Base-by-base conservation (phyloP, 2,329 filamentous ascomycete genomes). In the Sordariomycetes sp. region DNA sequence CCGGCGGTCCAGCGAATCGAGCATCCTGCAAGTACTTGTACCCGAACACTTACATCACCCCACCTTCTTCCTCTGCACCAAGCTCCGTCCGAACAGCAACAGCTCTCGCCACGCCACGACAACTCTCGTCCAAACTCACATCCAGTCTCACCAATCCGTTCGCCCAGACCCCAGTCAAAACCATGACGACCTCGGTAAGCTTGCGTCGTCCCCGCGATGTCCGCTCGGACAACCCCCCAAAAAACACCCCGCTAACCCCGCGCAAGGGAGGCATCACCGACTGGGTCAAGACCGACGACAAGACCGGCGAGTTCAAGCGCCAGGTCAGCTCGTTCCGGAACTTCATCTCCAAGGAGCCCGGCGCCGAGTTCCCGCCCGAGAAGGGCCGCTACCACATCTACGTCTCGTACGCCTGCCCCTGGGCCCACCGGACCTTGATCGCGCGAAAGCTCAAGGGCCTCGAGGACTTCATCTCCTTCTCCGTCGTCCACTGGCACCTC, bases 401-500 rank as follows among this genome's bases (percentile, higher is more conserved):
- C 69, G 87, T 96, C 64, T 93, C 88, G 66, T 96, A 96, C 72
- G 92, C 92, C 7, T 97, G 92, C 72, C 92, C 92, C 3, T 97
- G 92, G 92, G 92, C 93, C 5, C 90, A 90, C 68, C 86, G 94
- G 51, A 87, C 90, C 0, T 78, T 97, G 63, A 96, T 97, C 64
- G 88, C 89, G 2, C 82, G 93, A 60, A 87, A 90, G 70, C 80
- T 99, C 66, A 99, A 97, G 76, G 94, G 93, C 0, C 79, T 99
- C 0, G 89, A 97, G 65, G 87, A 95, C 59, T 80, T 94, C 63
- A 86, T 99, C 64, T 79, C 80, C 22, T 83, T 78, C 64, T 94
- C 90, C 0, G 84, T 83, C n/a, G 92, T 97, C 57, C 92, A 97
- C 73, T 97, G 92, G 93, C 87, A 96, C 66, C 84, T 97, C 76